phyloP scores from a whole-genome alignment of 129 eudicot genomes.

The Centaurea solstitialis region DNA sequence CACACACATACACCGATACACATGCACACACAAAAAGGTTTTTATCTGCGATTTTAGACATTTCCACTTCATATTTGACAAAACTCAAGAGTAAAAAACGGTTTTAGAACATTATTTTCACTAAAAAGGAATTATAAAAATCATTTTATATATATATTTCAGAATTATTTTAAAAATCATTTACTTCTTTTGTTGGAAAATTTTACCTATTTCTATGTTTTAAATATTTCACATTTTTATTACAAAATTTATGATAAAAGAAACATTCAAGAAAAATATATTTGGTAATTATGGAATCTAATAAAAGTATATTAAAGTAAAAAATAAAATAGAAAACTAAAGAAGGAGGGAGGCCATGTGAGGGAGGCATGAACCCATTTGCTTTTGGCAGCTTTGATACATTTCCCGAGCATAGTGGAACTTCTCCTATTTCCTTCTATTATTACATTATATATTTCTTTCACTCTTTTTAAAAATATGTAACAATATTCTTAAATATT shows the following conservation, averaged over 20 bases:
- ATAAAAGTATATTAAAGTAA: background rate
- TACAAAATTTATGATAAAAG: background rate
- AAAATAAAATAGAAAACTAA: background rate
- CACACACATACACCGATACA: too few species aligned
- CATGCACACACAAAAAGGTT: too few species aligned
- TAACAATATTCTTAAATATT: too few species aligned
- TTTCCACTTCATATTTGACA: too few species aligned
- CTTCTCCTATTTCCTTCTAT: conserved; percentile 2
- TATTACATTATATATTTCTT: background rate
- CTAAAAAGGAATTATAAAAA: too few species aligned
- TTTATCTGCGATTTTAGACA: too few species aligned
- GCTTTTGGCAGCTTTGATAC: conserved; percentile 49
- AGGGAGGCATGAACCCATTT: conserved; percentile 42
- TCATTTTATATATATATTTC: too few species aligned
- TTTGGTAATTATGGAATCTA: background rate
- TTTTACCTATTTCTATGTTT: too few species aligned
- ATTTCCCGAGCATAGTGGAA: conserved; percentile 44
- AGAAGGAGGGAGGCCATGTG: conserved; percentile 23
- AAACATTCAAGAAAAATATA: background rate
- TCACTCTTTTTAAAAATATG: background rate
- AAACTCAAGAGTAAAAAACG: too few species aligned
- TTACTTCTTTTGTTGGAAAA: background rate
- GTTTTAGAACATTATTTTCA: too few species aligned
- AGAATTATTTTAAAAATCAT: too few species aligned
- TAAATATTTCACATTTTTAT: too few species aligned